phyloP scores from a whole-genome alignment of 805 yeast species.

The Ogataea paraovalis region DNA sequence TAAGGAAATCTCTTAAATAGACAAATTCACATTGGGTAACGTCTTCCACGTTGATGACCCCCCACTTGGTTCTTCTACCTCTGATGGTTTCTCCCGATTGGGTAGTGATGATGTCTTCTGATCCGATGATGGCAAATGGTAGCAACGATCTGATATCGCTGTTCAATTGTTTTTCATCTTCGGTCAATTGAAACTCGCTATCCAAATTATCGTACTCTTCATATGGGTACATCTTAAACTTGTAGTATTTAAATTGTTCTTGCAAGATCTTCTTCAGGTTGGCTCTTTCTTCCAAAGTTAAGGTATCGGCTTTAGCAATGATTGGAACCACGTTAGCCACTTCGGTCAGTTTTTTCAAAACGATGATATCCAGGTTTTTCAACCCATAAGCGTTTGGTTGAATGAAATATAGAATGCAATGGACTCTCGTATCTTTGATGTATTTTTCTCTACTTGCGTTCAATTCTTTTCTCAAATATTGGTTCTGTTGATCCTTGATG shows the following conservation, averaged over 20 bases:
- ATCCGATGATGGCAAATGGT: conserved; percentile 94
- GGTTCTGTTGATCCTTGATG: conserved; percentile 92
- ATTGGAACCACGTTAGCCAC: conserved; percentile 93
- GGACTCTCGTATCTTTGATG: conserved; percentile 87
- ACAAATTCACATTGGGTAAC: conserved; percentile 94
- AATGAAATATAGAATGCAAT: conserved; percentile 85
- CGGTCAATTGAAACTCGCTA: conserved; percentile 41
- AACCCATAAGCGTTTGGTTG: conserved; percentile 88
- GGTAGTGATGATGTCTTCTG: conserved; percentile 65
- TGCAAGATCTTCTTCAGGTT: conserved; percentile 74
- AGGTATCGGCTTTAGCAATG: conserved; percentile 88
- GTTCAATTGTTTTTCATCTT: conserved; percentile 70
- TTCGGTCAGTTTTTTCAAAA: conserved; percentile 79
- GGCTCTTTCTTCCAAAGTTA: conserved; percentile 81
- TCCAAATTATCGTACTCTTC: conserved; percentile 38
- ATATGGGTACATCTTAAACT: conserved; percentile 79
- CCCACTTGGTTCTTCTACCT: conserved; percentile 94
- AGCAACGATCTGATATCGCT: conserved; percentile 69
- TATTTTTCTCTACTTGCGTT: conserved; percentile 87
- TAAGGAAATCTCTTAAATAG: conserved; percentile 86
- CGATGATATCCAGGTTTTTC: conserved; percentile 75
- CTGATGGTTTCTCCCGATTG: conserved; percentile 77
- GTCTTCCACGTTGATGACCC: conserved; percentile 88
- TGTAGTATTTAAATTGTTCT: conserved; percentile 67
- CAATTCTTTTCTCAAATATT: conserved; percentile 85